These are phyloP conservation scores for Phylloporus scabripes DNA, from an alignment of 768 basidiomycete species.

Conservation along the genomic window DNA sequence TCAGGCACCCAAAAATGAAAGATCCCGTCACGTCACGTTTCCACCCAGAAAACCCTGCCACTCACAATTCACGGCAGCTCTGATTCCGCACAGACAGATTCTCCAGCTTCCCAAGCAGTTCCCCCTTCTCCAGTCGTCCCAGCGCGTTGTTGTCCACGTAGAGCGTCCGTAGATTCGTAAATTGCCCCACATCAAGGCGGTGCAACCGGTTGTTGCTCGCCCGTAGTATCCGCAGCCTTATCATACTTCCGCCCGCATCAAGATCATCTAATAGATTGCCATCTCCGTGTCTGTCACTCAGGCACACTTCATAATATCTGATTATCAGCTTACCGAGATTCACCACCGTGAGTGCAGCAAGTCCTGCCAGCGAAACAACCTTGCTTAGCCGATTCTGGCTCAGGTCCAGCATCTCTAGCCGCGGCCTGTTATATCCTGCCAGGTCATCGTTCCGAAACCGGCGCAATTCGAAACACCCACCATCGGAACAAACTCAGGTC, in stretches of 20 bases:
- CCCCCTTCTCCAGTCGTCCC: constrained; percentile 44
- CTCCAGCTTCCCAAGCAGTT: constrained; percentile 68
- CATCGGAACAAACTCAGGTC: constrained; percentile 64
- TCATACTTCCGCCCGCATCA: constrained; percentile 49
- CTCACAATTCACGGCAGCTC: constrained; percentile 68
- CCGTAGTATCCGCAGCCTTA: constrained; percentile 76
- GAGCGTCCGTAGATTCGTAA: constrained; percentile 77
- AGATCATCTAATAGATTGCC: constrained; percentile 62
- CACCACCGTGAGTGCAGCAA: constrained; percentile 62
- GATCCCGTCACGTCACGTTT: constrained; percentile 33
- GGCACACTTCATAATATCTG: constrained; percentile 6
- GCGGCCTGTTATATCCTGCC: constrained; percentile 33
- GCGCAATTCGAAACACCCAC: constrained; percentile 33
- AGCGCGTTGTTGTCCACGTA: constrained; percentile 87
- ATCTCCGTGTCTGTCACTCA: constrained; percentile 42
- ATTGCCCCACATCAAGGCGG: constrained; percentile 54
- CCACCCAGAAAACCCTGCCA: constrained; percentile 23
- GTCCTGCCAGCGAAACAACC: constrained; percentile 54
- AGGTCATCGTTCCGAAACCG: constrained; percentile 8
- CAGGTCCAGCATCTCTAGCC: constrained; percentile 78
- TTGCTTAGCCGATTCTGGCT: constrained; percentile 65
- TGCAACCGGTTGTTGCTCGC: constrained; percentile 76
- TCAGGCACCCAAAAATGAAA: constrained; percentile 35
- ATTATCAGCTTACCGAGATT: constrained; percentile 68
- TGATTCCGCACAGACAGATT: constrained; percentile 92